Conservation (phyloP, 805 yeast species). For the Wickerhamiella lipophila region DNA sequence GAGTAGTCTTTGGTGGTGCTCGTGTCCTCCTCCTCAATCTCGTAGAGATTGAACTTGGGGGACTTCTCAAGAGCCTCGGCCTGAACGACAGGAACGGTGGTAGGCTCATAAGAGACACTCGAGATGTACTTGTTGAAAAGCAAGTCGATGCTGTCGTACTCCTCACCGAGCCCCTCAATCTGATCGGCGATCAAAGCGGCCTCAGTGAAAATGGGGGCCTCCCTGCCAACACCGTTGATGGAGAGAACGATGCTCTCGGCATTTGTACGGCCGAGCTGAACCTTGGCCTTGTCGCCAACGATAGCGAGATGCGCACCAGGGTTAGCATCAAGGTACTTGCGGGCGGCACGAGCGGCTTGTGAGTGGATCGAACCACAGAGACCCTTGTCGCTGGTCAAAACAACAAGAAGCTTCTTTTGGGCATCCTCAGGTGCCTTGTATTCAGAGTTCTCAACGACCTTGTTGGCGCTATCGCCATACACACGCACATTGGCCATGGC, state of each 20-base stretch:
- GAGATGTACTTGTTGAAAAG: constrained; percentile 78
- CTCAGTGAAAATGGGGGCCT: constrained; percentile 87
- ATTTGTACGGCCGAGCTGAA: constrained; percentile 76
- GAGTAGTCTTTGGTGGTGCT: constrained; percentile 34
- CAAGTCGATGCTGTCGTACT: constrained; percentile 65
- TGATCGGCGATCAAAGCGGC: constrained; percentile 81
- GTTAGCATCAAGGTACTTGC: constrained; percentile 47
- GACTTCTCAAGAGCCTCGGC: constrained; percentile 66
- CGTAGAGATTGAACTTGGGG: constrained; percentile 73
- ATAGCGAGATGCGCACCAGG: constrained; percentile 69
- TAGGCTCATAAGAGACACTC: constrained; percentile 84
- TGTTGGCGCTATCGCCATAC: constrained; percentile 66
- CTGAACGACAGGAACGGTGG: constrained; percentile 51
- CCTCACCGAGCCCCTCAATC: constrained; percentile 43
- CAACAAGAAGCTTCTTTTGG: constrained; percentile 66
- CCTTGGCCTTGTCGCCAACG: constrained; percentile 88
- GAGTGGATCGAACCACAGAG: constrained; percentile 98
- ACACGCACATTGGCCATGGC: constrained; percentile 83
- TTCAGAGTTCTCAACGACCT: constrained; percentile 72
- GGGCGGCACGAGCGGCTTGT: constrained; percentile 80
- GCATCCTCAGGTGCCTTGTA: constrained; percentile 43
- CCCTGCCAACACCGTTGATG: constrained; percentile 89
- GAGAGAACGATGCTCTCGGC: constrained; percentile 56
- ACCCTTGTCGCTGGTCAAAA: constrained; percentile 93
- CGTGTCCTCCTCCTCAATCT: constrained; percentile 39